Percentiles rank a stretch among this genome's conserved stretches.
Conservation (phyloP, 768 basidiomycete genomes). For the Tylopilus felleus region DNA sequence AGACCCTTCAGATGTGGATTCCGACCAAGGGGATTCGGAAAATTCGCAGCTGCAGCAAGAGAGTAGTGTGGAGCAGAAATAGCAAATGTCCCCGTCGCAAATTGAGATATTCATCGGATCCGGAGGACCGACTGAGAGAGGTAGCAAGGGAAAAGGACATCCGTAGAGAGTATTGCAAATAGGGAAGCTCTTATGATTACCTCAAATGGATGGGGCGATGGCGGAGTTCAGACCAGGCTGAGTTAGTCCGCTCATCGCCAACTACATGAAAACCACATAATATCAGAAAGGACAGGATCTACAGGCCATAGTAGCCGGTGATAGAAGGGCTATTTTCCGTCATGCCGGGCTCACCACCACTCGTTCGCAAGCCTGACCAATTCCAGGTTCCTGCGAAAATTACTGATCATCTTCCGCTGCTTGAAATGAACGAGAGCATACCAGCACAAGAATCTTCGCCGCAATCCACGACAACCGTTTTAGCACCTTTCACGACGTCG, state of each 20-base stretch:
- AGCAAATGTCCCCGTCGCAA: slow-evolving; percentile 3
- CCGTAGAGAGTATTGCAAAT: neutral
- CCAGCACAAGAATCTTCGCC: slow-evolving; percentile 50
- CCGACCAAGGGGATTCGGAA: slow-evolving; percentile 8
- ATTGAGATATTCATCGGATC: slow-evolving; percentile 10
- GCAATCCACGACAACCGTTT: slow-evolving; percentile 53
- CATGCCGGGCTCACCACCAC: slow-evolving; percentile 43
- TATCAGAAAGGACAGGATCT: no score
- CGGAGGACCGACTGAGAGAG: neutral
- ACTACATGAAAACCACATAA: no score
- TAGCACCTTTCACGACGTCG: slow-evolving; percentile 39
- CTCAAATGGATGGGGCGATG: slow-evolving; percentile 5
- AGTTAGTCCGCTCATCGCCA: neutral
- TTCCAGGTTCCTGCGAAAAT: slow-evolving; percentile 43
- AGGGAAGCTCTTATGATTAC: neutral
- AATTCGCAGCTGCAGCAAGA: slow-evolving; percentile 7
- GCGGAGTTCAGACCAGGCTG: neutral
- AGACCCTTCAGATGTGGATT: neutral
- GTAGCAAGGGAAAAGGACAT: neutral
- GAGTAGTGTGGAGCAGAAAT: neutral
- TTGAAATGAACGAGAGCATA: slow-evolving; percentile 17
- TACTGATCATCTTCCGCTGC: neutral
- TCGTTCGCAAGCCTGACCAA: slow-evolving; percentile 44
- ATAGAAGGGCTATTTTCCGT: slow-evolving; percentile 32
- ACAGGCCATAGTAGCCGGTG: slow-evolving; percentile 34